Percentiles rank a stretch among this genome's conserved stretches.
phyloP scores from a whole-genome alignment of 2,329 filamentous ascomycete genomes.

The Talaromyces sp. region DNA sequence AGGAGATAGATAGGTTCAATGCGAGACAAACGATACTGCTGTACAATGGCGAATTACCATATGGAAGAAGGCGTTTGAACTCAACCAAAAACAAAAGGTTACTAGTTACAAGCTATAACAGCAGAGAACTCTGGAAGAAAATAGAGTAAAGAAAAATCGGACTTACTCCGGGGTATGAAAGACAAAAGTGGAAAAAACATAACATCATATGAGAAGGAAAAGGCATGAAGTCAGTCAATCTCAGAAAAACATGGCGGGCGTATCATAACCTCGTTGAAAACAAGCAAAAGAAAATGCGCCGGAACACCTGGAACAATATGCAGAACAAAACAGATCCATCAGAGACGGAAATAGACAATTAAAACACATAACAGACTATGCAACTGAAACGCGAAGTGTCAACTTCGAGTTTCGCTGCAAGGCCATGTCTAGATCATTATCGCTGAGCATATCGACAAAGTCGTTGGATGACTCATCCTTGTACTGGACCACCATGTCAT shows the following conservation, averaged over 20 bases:
- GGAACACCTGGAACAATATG: constrained; percentile 13
- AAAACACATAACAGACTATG: constrained; percentile 19
- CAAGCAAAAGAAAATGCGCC: constrained; percentile 6
- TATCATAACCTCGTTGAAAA: constrained; percentile 12
- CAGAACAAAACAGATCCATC: constrained; percentile 6
- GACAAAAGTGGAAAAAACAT: constrained; percentile 5
- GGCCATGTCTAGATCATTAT: constrained; percentile 77
- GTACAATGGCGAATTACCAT: constrained; percentile 13
- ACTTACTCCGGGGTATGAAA: constrained; percentile 9
- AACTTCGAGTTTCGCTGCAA: constrained; percentile 84
- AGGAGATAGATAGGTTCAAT: neutral
- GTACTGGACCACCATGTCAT: constrained; percentile 72
- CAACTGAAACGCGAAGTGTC: constrained; percentile 62
- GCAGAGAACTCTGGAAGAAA: neutral
- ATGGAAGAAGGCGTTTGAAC: neutral
- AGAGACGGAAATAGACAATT: neutral
- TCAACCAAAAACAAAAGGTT: neutral
- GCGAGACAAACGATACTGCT: constrained; percentile 13
- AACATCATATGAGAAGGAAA: constrained; percentile 5
- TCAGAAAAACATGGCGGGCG: constrained; percentile 1
- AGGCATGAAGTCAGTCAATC: neutral
- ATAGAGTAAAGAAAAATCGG: neutral
- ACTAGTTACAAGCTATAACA: constrained; percentile 11
- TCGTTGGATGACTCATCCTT: constrained; percentile 34
- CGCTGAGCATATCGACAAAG: constrained; percentile 57